phyloP scores from a whole-genome alignment of 345 rosid genomes.

The Citrus unshiu region DNA sequence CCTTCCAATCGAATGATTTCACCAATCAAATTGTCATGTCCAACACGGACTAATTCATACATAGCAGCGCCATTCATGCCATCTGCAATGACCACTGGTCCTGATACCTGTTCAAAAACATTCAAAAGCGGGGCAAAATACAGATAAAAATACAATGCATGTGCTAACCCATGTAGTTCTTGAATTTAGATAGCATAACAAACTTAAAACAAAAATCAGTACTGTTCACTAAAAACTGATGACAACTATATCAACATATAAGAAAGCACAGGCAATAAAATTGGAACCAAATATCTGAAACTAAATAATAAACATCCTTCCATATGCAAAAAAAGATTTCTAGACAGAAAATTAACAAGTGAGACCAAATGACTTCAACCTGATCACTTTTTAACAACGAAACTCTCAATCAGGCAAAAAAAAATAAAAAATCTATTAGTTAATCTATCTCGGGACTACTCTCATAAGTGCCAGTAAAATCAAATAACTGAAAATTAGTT shows the following conservation, averaged over 20 bases:
- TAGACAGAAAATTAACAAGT: not conserved
- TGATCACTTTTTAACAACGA: not conserved
- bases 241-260: not conserved
- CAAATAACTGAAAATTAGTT: too few species aligned
- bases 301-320: not conserved
- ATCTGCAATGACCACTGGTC: constrained; percentile 98
- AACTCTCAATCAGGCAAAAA: too few species aligned
- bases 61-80: constrained; percentile 99
- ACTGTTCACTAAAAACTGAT: not conserved
- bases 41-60: constrained; percentile 99
- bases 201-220: not conserved
- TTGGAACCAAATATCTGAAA: not conserved
- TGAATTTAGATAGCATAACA: not conserved
- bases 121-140: not conserved
- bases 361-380: not conserved
- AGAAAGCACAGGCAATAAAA: not conserved
- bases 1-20: constrained; percentile 99
- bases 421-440: not conserved
- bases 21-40: constrained; percentile 92
- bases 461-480: not conserved
- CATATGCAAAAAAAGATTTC: not conserved
- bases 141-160: not conserved
- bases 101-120: constrained; percentile 69
- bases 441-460: not conserved
- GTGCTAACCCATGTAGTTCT: not conserved